A percentile compares a stretch with the other conserved stretches of the same genome.
These are phyloP conservation scores for Tolypocladium sp. DNA, from an alignment of 2,329 filamentous ascomycete genomes.

Conservation along the genomic window DNA sequence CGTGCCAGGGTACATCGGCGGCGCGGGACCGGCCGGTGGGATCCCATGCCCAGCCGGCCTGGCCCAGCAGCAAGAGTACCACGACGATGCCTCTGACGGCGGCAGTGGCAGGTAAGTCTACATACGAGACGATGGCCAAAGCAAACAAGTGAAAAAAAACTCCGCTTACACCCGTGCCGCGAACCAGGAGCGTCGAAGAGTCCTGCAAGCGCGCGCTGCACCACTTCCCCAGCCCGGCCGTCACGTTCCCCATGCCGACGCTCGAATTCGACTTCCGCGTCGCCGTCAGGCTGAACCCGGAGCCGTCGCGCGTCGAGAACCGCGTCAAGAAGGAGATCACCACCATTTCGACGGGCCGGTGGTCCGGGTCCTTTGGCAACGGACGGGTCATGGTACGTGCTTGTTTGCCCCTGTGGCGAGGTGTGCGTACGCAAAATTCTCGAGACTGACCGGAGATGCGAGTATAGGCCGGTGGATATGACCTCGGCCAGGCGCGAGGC, in stretches of 20 bases:
- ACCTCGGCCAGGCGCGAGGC: slow-evolving; percentile 29
- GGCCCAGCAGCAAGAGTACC: neutral
- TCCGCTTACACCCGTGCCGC: neutral
- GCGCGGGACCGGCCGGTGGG: neutral
- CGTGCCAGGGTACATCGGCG: neutral
- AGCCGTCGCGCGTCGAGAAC: slow-evolving; percentile 31
- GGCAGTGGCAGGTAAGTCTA: neutral
- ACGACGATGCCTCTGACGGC: neutral
- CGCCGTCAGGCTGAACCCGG: slow-evolving; percentile 34
- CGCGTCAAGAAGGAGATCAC: slow-evolving; percentile 39
- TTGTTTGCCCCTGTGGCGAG: no score
- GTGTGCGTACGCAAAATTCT: neutral
- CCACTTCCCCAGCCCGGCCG: slow-evolving; percentile 30
- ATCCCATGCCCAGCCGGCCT: neutral
- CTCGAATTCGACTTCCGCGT: slow-evolving; percentile 42
- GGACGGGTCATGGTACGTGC: slow-evolving; percentile 34
- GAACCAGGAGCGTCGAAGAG: slow-evolving; percentile 24
- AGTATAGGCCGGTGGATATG: slow-evolving; percentile 30
- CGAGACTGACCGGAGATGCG: slow-evolving; percentile 7
- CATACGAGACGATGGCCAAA: neutral
- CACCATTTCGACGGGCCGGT: slow-evolving; percentile 35
- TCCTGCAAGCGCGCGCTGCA: slow-evolving; percentile 26
- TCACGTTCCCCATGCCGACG: slow-evolving; percentile 34
- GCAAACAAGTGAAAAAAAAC: neutral
- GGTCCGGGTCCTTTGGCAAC: slow-evolving; percentile 39